Evolutionary conservation across 2,329 filamentous ascomycete genomes (phyloP), one percentile per base, ranked within the genome.

Genomic region (Ophiosphaerella herpotricha): DNA sequence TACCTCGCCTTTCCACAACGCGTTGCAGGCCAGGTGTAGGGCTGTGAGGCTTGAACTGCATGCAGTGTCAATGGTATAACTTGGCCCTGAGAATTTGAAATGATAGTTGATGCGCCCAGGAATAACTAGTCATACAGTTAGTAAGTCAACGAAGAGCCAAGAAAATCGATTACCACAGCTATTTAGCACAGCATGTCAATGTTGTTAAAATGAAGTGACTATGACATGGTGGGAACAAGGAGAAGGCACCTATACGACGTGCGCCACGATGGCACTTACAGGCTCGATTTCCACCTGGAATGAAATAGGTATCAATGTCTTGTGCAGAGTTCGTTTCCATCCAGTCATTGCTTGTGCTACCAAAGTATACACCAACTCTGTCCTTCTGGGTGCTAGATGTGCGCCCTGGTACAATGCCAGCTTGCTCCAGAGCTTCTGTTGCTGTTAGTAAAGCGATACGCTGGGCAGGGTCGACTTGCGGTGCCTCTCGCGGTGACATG

Each of bases 231-330:
- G 6, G 7, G 26, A 29, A 5, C 6, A 5, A 29, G 6, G 26
- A 7, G 23, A 16, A 39, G 37, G 37, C 5, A 21, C 16, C 6
- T 6, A 21, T 7, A 23, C 23, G 23, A 31, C 8, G 21, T 9
- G 21, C 7, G 12, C 8, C 14, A 18, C 5, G 7, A 42, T 4
- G 18, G 7, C 26, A 33, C 29, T 29, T 29, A 29, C 26, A 84
- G 0, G 80, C 81, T 14, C 82, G 71, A 8, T 73, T 71, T 18
- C 75, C 75, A n/a, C 80, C 81, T 0, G 82, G 76, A 39, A 84
- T 80, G 58, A 71, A 80, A 59, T 84, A 83, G 0, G 80, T 82
- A 49, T 78, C 77, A 18, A 84, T 76, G 23, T 62, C 37, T 31
- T 66, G 54, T 7, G 41, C 50, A 3, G 38, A 40, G 43, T 64